A percentile compares a stretch with the other conserved stretches of the same genome.
phyloP scores from a whole-genome alignment of 805 yeast genomes.

The Scheffersomyces stipitis region DNA sequence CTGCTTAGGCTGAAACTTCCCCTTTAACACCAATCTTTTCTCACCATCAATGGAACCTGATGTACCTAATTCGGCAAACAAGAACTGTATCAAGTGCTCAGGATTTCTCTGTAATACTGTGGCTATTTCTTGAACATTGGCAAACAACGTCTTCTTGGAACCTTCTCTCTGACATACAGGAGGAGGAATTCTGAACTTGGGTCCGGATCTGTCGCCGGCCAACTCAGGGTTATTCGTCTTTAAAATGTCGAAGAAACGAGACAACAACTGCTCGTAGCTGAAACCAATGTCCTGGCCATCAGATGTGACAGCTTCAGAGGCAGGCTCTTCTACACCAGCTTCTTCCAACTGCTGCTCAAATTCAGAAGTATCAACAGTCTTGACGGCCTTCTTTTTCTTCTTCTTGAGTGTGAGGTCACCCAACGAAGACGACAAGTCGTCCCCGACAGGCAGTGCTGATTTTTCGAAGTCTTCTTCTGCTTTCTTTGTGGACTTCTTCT shows the following conservation, averaged over 20 bases:
- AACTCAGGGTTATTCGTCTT: constrained; percentile 95
- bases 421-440: constrained; percentile 35
- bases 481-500: constrained; percentile 74
- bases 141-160: constrained; percentile 90
- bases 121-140: constrained; percentile 93
- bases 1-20: constrained; percentile 97
- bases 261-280: constrained; percentile 73
- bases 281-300: constrained; percentile 47
- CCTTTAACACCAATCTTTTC: constrained; percentile 94
- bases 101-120: constrained; percentile 94
- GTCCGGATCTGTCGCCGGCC: constrained; percentile 93
- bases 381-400: constrained; percentile 73
- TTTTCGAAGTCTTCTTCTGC: constrained; percentile 23
- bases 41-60: constrained; percentile 99
- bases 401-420: constrained; percentile 54
- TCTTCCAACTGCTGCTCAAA: constrained; percentile 87
- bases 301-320: constrained; percentile 21
- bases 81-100: constrained; percentile 93
- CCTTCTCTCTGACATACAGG: constrained; percentile 98
- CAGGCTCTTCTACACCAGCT: constrained; percentile 73
- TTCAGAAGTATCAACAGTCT: constrained; percentile 62
- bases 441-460: constrained; percentile 23
- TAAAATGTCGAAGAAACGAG: constrained; percentile 82
- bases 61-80: constrained; percentile 99
- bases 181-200: constrained; percentile 95